Evolutionary conservation across 257 asterid genomes (phyloP).

Genomic region (Nicotiana attenuata): DNA sequence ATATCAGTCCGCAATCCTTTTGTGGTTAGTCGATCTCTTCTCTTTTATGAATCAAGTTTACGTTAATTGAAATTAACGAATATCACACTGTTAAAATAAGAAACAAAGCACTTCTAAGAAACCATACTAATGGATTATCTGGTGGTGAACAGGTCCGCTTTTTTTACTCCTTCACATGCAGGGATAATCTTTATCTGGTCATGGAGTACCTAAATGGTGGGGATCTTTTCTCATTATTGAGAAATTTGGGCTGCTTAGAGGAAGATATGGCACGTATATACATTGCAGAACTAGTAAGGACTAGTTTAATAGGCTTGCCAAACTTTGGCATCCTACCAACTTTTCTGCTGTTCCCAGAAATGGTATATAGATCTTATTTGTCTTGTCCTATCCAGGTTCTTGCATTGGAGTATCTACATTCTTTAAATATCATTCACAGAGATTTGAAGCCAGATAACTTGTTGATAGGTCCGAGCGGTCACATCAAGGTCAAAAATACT

Average conservation of each 20-base stretch:
- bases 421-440: slow-evolving; percentile 82
- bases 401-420: slow-evolving; percentile 94
- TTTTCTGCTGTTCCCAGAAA: slow-evolving; percentile 10
- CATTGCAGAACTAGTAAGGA: slow-evolving; percentile 97
- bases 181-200: slow-evolving; percentile 97
- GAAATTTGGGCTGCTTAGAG: slow-evolving; percentile 90
- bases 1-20: slow-evolving; percentile 98
- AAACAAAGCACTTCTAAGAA: slow-evolving; percentile 15
- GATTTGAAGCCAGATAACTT: slow-evolving; percentile 98
- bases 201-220: slow-evolving; percentile 99
- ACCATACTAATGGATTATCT: slow-evolving; percentile 46
- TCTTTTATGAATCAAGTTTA: background rate
- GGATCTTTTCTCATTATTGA: slow-evolving; percentile 87
- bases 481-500: slow-evolving; percentile 70
- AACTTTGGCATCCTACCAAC: slow-evolving; percentile 13
- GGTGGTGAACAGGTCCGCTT: slow-evolving; percentile 91
- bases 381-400: slow-evolving; percentile 63
- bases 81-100: background rate
- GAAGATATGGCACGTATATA: slow-evolving; percentile 88
- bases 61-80: background rate
- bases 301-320: background rate
- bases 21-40: slow-evolving; percentile 65
- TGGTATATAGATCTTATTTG: slow-evolving; percentile 18
- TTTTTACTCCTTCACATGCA: slow-evolving; percentile 99
- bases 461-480: slow-evolving; percentile 95